Evolutionary conservation across 1,284 basidiomycete genomes (phyloP).

Genomic region (Cutaneotrichosporon dermatis): DNA sequence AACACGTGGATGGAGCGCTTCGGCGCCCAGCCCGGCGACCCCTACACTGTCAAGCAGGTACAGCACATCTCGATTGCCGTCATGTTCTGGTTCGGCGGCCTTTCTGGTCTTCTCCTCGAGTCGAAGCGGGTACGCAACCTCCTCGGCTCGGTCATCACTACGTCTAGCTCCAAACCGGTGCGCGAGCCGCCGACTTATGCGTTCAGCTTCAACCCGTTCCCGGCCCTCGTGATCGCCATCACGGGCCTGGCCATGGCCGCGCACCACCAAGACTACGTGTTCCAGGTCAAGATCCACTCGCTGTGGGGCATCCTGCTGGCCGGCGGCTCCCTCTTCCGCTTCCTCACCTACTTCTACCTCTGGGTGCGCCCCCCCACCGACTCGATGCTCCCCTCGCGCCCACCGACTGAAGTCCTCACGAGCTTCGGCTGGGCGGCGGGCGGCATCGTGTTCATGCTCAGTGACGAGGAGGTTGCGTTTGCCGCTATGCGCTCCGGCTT

Average conservation of each 20-base stretch:
- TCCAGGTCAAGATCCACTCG: slow-evolving; percentile 74
- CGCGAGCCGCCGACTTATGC: slow-evolving; percentile 67
- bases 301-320: slow-evolving; percentile 92
- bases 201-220: slow-evolving; percentile 88
- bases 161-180: slow-evolving; percentile 29
- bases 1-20: slow-evolving; percentile 98
- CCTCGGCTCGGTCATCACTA: slow-evolving; percentile 27
- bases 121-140: slow-evolving; percentile 61
- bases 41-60: slow-evolving; percentile 86
- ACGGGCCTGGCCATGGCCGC: slow-evolving; percentile 96
- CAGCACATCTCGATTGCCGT: slow-evolving; percentile 90
- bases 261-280: slow-evolving; percentile 75
- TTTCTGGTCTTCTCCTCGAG: slow-evolving; percentile 86
- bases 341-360: slow-evolving; percentile 84
- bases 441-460: slow-evolving; percentile 86
- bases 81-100: slow-evolving; percentile 87
- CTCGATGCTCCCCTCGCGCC: slow-evolving; percentile 79
- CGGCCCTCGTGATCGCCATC: slow-evolving; percentile 84
- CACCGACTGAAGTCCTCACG: slow-evolving; percentile 86
- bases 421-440: slow-evolving; percentile 80
- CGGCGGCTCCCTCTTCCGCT: slow-evolving; percentile 57
- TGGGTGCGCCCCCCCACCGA: slow-evolving; percentile 63
- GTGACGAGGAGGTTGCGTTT: slow-evolving; percentile 82
- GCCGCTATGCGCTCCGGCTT: slow-evolving; percentile 86
- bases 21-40: slow-evolving; percentile 71